Evolutionary conservation across 2,329 filamentous ascomycete genomes (phyloP).

Genomic region (Incumbomyces delicatus): DNA sequence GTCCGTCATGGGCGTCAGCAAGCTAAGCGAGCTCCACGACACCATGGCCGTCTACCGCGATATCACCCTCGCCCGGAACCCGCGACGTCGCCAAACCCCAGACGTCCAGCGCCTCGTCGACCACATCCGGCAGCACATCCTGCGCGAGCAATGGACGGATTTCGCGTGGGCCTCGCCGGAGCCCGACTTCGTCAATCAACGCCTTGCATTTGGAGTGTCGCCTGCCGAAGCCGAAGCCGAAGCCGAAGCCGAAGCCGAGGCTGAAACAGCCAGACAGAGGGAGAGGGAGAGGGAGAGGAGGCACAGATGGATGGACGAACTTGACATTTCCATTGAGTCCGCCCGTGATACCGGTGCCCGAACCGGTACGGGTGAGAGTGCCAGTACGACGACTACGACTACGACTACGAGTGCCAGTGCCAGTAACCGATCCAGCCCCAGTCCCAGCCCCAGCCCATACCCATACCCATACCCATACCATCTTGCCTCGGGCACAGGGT

Average conservation of each 20-base stretch:
- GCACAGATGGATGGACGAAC: too few relatives aligned
- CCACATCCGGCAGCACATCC: slow-evolving; percentile 28
- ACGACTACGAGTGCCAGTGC: too few relatives aligned
- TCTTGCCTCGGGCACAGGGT: too few relatives aligned
- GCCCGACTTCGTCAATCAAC: slow-evolving; percentile 31
- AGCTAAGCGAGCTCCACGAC: slow-evolving; percentile 49
- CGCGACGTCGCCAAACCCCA: slow-evolving; percentile 26
- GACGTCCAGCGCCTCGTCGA: slow-evolving; percentile 22
- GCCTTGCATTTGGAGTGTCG: neutral
- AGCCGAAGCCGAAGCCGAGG: neutral
- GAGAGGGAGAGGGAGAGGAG: too few relatives aligned
- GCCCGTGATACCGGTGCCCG: too few relatives aligned
- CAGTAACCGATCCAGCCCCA: too few relatives aligned
- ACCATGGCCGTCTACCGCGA: slow-evolving; percentile 49
- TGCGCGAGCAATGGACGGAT: slow-evolving; percentile 35
- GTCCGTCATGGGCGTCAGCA: slow-evolving; percentile 56
- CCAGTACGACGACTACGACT: too few relatives aligned
- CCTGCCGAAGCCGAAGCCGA: neutral
- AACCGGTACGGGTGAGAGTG: too few relatives aligned
- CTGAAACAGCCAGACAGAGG: neutral
- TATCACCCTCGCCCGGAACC: neutral
- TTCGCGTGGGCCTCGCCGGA: slow-evolving; percentile 36
- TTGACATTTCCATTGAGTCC: too few relatives aligned
- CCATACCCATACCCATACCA: too few relatives aligned
- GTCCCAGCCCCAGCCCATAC: too few relatives aligned